Base-by-base conservation (phyloP, 345 rosid genomes). In the Crucihimalaya himalaica region DNA sequence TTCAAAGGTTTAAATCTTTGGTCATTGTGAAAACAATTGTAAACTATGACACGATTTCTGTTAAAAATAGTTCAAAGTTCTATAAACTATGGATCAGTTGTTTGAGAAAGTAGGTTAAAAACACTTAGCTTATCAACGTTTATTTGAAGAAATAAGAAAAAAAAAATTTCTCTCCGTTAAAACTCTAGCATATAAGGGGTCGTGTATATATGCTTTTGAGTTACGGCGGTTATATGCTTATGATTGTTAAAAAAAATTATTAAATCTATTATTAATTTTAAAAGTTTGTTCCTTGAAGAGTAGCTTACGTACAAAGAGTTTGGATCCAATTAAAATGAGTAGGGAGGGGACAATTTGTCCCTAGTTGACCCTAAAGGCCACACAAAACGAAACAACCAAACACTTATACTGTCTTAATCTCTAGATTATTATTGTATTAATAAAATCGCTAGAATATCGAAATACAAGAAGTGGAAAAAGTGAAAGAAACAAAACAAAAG, bases 321-420 rank as follows among this genome's bases (percentile, higher is more conserved):
- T 54, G 63, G 71, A 65, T 64, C 77, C 71, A 73, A 73, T 73
- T 43, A 63, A 21, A 15, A 42, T 45, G 47, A 73, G 66, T 20
- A 37, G 14, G 14, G 40, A 66, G 13, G 53, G 51, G 78, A 65
- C 78, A 65, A 56, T 14, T 55, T 74, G 66, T 66, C 78, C 60
- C 67, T 32, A 74, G 66, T 66, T 66, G 45, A 46, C 52, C 28
- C 52, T 47, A 66, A 74, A 74, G 66, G 72, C 78, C 78, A 74
- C 63, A 46, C 56, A 35, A 56, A 65, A 66, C 50, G 50, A 55
- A 55, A 66, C 59, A 72, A 62, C 61, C 13, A 62, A 45, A 52
- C 57, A 55, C 72, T 52, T 72, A 15, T 45, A 56, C 59, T 57
- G 58, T 63, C 42, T 18, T 6, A 54, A 37, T 42, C 70, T 42